Evolutionary conservation across 2,329 filamentous ascomycete genomes (phyloP).

Genomic region (Daldinia eschscholtzii): DNA sequence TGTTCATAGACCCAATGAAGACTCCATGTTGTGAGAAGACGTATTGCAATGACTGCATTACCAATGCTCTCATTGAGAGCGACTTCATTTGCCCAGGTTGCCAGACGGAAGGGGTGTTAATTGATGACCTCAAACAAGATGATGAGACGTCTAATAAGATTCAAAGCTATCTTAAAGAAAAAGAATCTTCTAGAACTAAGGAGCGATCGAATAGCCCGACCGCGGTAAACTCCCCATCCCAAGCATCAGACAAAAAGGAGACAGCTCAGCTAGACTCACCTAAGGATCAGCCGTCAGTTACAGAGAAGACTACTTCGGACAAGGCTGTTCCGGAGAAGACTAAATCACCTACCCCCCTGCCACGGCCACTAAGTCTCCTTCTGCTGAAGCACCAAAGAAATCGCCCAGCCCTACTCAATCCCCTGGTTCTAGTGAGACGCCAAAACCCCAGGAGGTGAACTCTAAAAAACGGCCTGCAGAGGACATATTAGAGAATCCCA

Average conservation of each 20-base stretch:
- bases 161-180: slow-evolving; percentile 76
- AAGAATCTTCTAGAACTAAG: slow-evolving; percentile 62
- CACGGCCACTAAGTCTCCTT: slow-evolving; percentile 52
- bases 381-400: slow-evolving; percentile 42
- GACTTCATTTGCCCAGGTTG: slow-evolving; percentile 97
- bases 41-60: slow-evolving; percentile 99
- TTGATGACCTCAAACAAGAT: slow-evolving; percentile 90
- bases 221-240: slow-evolving; percentile 52
- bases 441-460: slow-evolving; percentile 41
- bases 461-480: slow-evolving; percentile 88
- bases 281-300: slow-evolving; percentile 51
- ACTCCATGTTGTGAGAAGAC: slow-evolving; percentile 98
- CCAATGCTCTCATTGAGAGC: slow-evolving; percentile 97
- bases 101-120: slow-evolving; percentile 88
- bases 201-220: slow-evolving; percentile 63
- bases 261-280: slow-evolving; percentile 54
- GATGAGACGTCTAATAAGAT: slow-evolving; percentile 83
- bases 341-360: slow-evolving; percentile 46
- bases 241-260: slow-evolving; percentile 48
- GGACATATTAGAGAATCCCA: slow-evolving; percentile 73
- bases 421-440: slow-evolving; percentile 40
- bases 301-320: slow-evolving; percentile 44
- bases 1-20: slow-evolving; percentile 99
- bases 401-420: slow-evolving; percentile 46
- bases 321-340: slow-evolving; percentile 44